Evolutionary conservation across 2,329 filamentous ascomycete genomes (phyloP).

Genomic region (Sclerotinia trifoliorum): DNA sequence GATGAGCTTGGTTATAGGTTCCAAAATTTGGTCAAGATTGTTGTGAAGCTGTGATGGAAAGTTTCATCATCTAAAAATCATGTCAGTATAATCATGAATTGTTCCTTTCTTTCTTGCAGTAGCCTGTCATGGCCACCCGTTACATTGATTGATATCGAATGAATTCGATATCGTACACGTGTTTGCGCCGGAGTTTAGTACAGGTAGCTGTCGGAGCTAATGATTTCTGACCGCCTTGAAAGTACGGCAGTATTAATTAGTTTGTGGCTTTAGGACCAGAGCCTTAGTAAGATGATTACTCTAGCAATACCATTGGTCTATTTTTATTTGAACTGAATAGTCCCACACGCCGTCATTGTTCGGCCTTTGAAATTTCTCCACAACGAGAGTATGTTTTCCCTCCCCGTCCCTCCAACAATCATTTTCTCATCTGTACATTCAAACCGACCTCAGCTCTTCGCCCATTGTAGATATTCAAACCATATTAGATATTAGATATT

Average conservation of each 20-base stretch:
- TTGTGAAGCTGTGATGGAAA: background rate
- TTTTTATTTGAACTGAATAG: no score
- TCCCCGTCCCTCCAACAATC: background rate
- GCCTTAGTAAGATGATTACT: background rate
- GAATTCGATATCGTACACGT: no score
- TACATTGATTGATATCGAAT: background rate
- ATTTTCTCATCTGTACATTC: no score
- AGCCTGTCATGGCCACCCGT: background rate
- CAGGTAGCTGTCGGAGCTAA: no score
- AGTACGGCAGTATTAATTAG: background rate
- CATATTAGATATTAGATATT: background rate
- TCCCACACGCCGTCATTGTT: conserved; percentile 12
- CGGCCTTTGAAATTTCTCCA: conserved; percentile 8
- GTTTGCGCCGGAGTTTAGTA: no score
- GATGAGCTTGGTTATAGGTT: background rate
- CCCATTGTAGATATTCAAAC: no score
- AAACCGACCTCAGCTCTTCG: no score
- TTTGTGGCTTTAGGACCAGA: background rate
- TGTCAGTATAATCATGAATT: background rate
- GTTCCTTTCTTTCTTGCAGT: background rate
- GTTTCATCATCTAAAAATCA: background rate
- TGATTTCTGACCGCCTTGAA: background rate
- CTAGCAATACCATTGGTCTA: background rate
- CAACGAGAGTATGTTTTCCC: background rate
- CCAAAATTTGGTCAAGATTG: background rate